Percentiles rank a stretch among this genome's conserved stretches.
Conservation (phyloP, 2,329 filamentous ascomycete species). For the Venturia effusa region DNA sequence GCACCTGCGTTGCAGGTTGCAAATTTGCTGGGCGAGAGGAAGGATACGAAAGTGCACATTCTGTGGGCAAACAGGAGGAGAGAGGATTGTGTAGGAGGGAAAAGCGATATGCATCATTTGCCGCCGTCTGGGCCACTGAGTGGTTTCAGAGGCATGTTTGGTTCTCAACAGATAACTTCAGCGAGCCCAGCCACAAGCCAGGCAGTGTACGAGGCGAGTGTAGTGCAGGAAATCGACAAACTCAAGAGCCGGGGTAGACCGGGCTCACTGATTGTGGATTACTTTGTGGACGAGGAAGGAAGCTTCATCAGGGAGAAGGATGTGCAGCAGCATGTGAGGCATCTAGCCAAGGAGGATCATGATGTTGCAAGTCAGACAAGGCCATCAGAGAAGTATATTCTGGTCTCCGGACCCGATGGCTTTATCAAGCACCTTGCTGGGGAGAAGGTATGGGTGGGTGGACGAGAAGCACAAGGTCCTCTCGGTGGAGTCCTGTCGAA, state of each 20-base stretch:
- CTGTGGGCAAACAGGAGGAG: constrained; percentile 69
- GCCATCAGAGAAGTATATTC: constrained; percentile 52
- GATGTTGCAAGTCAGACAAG: background rate
- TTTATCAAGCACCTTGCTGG: constrained; percentile 77
- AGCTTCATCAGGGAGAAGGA: constrained; percentile 44
- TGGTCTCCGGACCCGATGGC: constrained; percentile 84
- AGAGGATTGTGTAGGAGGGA: constrained; percentile 54
- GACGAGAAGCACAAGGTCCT: constrained; percentile 63
- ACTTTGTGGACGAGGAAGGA: constrained; percentile 74
- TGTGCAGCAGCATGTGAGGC: constrained; percentile 19
- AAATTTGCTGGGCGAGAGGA: constrained; percentile 43
- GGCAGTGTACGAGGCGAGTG: background rate
- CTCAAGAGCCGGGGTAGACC: background rate
- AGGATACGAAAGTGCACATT: constrained; percentile 48
- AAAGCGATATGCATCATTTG: constrained; percentile 35
- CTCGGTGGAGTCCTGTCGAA: constrained; percentile 57
- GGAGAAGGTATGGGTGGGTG: constrained; percentile 62
- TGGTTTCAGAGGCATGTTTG: constrained; percentile 21
- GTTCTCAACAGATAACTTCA: background rate
- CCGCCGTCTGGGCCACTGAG: constrained; percentile 18
- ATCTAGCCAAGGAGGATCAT: background rate
- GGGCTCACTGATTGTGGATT: constrained; percentile 50
- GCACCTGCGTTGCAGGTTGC: constrained; percentile 79
- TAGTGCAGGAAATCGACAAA: constrained; percentile 8
- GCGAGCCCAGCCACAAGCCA: background rate